Evolutionary conservation across 148 eudicot genomes (phyloP).

Genomic region (Vaccinium macrocarpon): DNA sequence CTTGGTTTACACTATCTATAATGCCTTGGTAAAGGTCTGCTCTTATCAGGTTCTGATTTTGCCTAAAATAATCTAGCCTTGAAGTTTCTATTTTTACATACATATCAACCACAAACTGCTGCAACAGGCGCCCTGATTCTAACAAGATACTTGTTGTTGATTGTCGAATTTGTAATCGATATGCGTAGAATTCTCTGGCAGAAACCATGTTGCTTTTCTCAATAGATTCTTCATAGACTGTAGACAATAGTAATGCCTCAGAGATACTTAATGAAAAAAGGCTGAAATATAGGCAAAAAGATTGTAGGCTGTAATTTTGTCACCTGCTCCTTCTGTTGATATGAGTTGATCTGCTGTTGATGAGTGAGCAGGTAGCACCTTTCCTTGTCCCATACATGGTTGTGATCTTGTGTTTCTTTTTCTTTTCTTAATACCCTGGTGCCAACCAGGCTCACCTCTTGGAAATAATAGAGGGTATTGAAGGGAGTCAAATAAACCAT

Average conservation of each 20-base stretch:
- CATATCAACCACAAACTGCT: background rate
- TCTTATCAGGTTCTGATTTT: too few species aligned
- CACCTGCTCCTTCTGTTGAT: too few species aligned
- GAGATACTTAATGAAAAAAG: too few species aligned
- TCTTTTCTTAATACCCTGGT: background rate
- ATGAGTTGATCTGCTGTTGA: background rate
- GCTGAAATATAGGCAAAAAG: background rate
- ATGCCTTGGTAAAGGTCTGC: too few species aligned
- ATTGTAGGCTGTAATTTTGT: background rate
- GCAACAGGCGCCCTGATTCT: background rate
- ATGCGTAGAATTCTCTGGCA: background rate
- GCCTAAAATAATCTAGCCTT: background rate
- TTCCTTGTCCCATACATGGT: too few species aligned
- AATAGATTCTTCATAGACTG: background rate
- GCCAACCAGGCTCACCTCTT: background rate
- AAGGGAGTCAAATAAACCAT: background rate
- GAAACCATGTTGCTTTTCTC: background rate
- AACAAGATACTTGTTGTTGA: accelerated
- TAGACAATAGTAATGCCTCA: background rate
- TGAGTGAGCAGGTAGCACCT: too few species aligned
- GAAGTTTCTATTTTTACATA: background rate
- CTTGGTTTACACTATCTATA: too few species aligned
- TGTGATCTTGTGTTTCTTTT: accelerated
- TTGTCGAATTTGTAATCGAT: background rate
- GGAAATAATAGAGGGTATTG: background rate